These are phyloP conservation scores for Cercospora nicotianae DNA, from an alignment of 2,329 filamentous ascomycete species.

Conservation along the genomic window DNA sequence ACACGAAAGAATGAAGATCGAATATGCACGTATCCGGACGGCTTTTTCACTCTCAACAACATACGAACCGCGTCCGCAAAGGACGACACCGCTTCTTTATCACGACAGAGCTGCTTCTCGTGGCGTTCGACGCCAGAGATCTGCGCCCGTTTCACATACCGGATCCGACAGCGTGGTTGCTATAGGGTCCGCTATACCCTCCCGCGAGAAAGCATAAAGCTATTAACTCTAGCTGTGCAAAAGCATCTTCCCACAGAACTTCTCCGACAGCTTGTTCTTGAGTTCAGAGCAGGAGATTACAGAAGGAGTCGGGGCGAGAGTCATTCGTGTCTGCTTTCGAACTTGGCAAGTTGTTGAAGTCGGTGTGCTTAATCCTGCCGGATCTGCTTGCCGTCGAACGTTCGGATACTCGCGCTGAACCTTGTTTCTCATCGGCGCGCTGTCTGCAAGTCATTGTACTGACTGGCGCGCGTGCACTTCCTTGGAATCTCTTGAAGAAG, in stretches of 20 bases:
- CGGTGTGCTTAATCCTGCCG: not conserved
- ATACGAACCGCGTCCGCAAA: not conserved
- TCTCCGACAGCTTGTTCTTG: not conserved
- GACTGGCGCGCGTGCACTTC: too few relatives aligned
- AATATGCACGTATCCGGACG: conserved; percentile 1
- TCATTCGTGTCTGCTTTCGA: not conserved
- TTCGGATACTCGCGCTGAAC: not conserved
- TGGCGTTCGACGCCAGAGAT: conserved; percentile 1
- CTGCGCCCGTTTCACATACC: conserved; percentile 9
- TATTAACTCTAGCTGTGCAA: not conserved
- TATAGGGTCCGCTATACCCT: conserved; percentile 13
- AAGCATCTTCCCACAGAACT: not conserved
- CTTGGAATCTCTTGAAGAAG: not conserved
- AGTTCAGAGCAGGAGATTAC: not conserved
- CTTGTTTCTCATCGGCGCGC: not conserved
- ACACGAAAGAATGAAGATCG: not conserved
- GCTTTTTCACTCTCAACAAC: not conserved
- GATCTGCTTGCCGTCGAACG: not conserved
- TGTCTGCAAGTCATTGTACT: not conserved
- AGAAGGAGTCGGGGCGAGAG: not conserved
- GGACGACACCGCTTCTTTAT: conserved; percentile 12
- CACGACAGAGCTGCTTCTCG: not conserved
- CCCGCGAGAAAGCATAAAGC: not conserved
- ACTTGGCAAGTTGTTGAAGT: not conserved
- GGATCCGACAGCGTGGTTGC: not conserved